Evolutionary conservation across 1,139 yeast genomes (phyloP), one percentile per base, ranked within the genome.

Genomic region (Geotrichum restrictum): DNA sequence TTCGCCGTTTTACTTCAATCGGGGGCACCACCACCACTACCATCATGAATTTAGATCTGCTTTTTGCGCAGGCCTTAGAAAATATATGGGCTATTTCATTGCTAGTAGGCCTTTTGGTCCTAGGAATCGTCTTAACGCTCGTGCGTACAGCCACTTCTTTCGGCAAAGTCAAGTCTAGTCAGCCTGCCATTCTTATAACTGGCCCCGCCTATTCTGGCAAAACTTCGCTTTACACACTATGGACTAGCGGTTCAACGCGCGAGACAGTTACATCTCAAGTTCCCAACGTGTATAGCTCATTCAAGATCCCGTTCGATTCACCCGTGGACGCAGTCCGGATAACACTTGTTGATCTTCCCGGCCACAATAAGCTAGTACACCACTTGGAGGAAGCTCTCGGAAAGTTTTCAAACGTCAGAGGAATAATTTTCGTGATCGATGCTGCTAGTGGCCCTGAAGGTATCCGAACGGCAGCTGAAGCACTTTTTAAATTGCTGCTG

Each of bases 141-240:
- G 21, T 45, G 22, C 37, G 53, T 32, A 50, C 53, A 6, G 21
- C 45, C 21, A 8, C 41, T 11, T 27, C 48, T 14, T 29, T 50
- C 11, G 53, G 53, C 18, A 45, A 45, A 16, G 31, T 45, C 49
- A 50, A 45, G 22, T 50, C 53, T 13, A 50, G 53, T 29, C 73
- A 69, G 48, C 85, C 91, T 13, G 78, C 86, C 0, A 81, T 83
- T 59, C 69, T 88, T 47, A 78, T 91, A 24, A 74, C 83, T 33
- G 98, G 98, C 0, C 82, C 85, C 34, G 76, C 82, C 39, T 75
- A 77, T 48, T 72, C 83, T 49, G 98, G 98, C 10, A 89, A 91
- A 66, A 88, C 97, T 1, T 67, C 81, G 16, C 70, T 88, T 29
- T 88, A 76, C 65, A 69, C 70, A 49, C 56, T 66, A 33, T 57